A percentile compares a stretch with the other conserved stretches of the same genome.
Evolutionary conservation across 306 rosid genomes (phyloP).

Genomic region (Astragalus membranaceus): DNA sequence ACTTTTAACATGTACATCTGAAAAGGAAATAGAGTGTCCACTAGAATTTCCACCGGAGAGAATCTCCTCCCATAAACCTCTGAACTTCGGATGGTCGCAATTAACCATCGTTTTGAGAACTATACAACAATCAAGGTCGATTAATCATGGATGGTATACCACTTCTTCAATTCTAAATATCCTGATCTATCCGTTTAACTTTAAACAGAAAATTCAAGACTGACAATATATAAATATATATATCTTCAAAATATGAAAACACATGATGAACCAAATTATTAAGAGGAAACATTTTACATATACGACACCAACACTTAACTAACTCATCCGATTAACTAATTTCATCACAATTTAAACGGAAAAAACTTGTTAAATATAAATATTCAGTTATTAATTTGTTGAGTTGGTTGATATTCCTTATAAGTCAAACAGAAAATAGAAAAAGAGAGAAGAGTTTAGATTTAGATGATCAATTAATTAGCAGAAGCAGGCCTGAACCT

Average conservation of each 20-base stretch:
- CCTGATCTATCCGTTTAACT: background rate
- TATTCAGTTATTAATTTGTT: background rate
- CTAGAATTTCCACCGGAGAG: no score
- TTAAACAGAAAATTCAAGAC: no score
- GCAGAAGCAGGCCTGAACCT: slow-evolving; percentile 60
- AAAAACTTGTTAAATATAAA: background rate
- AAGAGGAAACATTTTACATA: background rate
- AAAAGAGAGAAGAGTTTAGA: no score
- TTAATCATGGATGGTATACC: background rate
- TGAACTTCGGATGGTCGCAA: no score
- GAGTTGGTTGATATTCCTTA: background rate
- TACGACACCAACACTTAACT: background rate
- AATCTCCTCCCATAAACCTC: no score
- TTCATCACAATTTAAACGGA: background rate
- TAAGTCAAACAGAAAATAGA: background rate
- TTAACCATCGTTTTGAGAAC: background rate
- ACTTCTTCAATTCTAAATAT: background rate
- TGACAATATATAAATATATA: no score
- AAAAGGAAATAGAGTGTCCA: no score
- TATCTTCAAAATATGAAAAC: background rate
- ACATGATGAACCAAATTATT: background rate
- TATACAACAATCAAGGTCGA: background rate
- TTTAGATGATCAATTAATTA: background rate
- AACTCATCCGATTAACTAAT: no score
- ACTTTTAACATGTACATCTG: no score